Evolutionary conservation across 2,329 filamentous ascomycete genomes (phyloP).

Genomic region (Cladosporium sp.): DNA sequence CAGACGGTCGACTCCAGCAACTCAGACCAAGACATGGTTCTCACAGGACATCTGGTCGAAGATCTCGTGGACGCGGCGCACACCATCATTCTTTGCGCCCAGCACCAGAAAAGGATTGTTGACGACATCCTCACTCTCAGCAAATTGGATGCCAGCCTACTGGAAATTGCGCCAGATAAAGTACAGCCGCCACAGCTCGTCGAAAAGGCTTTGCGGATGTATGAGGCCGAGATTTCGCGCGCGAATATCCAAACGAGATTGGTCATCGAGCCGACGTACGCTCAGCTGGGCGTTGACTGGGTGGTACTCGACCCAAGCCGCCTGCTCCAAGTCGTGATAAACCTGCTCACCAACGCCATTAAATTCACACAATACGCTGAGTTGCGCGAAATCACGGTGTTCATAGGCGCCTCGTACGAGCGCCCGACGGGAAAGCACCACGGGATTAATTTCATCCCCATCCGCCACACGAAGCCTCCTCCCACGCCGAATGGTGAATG

Average conservation of each 20-base stretch:
- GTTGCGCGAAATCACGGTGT: conserved; percentile 35
- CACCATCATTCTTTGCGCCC: conserved; percentile 28
- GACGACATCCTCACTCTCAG: conserved; percentile 45
- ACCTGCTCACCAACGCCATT: conserved; percentile 45
- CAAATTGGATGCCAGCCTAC: conserved; percentile 30
- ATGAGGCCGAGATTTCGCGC: conserved; percentile 34
- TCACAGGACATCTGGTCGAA: conserved; percentile 10
- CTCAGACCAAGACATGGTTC: background rate
- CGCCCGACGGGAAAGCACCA: conserved; percentile 31
- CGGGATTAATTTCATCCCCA: conserved; percentile 32
- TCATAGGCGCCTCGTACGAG: conserved; percentile 18
- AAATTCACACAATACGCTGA: conserved; percentile 41
- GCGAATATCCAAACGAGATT: conserved; percentile 34
- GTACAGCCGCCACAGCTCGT: conserved; percentile 31
- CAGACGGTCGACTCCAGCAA: conserved; percentile 29
- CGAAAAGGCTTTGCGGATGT: conserved; percentile 33
- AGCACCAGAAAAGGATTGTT: conserved; percentile 38
- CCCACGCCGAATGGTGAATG: conserved; percentile 28
- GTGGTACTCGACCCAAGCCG: conserved; percentile 41
- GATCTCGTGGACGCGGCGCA: conserved; percentile 23
- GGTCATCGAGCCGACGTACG: conserved; percentile 36
- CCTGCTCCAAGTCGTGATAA: conserved; percentile 41
- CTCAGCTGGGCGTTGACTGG: conserved; percentile 34
- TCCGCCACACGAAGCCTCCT: conserved; percentile 19
- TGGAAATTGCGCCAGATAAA: conserved; percentile 35